Evolutionary conservation across 495 filamentous ascomycete genomes (phyloP).

Genomic region (Aspergillus kassunensis): DNA sequence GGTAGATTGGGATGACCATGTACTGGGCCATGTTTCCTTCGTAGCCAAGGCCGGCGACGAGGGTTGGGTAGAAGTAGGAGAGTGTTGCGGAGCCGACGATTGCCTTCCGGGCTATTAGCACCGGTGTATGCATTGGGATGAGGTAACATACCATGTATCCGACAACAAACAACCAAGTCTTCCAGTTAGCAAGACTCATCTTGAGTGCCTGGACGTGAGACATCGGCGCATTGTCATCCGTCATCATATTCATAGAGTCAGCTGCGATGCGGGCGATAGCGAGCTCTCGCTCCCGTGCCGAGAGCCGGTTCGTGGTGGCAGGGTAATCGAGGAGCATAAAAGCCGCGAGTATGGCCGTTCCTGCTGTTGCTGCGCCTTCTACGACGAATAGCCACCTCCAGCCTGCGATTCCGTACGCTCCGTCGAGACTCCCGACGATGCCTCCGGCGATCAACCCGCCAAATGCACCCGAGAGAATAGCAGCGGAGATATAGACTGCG

Average conservation of each 20-base stretch:
- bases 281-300: constrained; percentile 21
- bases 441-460: constrained; percentile 42
- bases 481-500: constrained; percentile 39
- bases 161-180: constrained; percentile 26
- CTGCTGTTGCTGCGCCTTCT: constrained; percentile 24
- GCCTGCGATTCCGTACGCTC: constrained; percentile 34
- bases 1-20: constrained; percentile 36
- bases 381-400: constrained; percentile 45
- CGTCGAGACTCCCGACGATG: constrained; percentile 34
- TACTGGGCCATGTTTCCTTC: constrained; percentile 27
- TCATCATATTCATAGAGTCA: constrained; percentile 14
- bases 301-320: constrained; percentile 26
- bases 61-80: constrained; percentile 50
- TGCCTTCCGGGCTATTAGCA: not conserved
- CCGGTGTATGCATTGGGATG: not conserved
- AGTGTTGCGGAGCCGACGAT: constrained; percentile 4
- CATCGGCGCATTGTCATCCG: constrained; percentile 1
- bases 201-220: constrained; percentile 6
- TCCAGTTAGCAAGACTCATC: constrained; percentile 14
- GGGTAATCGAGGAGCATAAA: constrained; percentile 13
- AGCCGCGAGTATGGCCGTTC: constrained; percentile 19
- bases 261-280: constrained; percentile 21
- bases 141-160: constrained; percentile 26
- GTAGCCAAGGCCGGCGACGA: constrained; percentile 44
- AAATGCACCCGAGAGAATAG: constrained; percentile 39